Evolutionary conservation across 1,139 yeast genomes (phyloP), one percentile per base, ranked within the genome.

Genomic region (Saccharomyces hybrid): DNA sequence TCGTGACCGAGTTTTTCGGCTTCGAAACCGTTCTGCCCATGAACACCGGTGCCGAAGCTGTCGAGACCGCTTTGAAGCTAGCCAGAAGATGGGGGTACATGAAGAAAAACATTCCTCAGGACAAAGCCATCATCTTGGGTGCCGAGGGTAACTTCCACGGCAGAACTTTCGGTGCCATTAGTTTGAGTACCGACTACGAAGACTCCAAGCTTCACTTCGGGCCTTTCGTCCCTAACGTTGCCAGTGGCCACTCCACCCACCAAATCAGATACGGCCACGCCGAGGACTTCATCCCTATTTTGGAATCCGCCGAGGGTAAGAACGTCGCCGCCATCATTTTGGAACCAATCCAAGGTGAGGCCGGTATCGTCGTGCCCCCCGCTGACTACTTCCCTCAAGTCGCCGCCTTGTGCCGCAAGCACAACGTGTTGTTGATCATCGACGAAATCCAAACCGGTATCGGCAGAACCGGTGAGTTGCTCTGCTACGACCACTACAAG

Each of bases 1-100:
- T 81, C 68, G 78, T 90, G 58, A 89, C 97, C 55, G 95, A 90
- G 71, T 91, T 76, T 71, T 91, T 93, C 75, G 81, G 84, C 69
- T 91, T 88, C 73, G 99, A 91, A 67, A 85, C 84, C 87, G 93
- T 91, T 7, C 78, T 91, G 71, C 99, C 99, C 62, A 91, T 91
- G 97, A 91, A 91, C 77, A 91, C 98, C 8, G 99, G 99, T 69
- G 97, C 97, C 29, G 98, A 91, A 74, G 99, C 99, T 11, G 99
- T 91, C 51, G 99, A 91, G 75, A 89, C 97, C 49, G 96, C 88
- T 42, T 78, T 93, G 71, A 91, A 91, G 74, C 77, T 91, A 62
- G 98, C 98, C 53, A 84, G 99, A 79, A 84, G 93, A 76, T 91
- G 98, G 98, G 98, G 98, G 55, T 91, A 91, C 76, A 80, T 79